phyloP scores from a whole-genome alignment of 2,329 filamentous ascomycete genomes.

The Botrytis byssoidea region DNA sequence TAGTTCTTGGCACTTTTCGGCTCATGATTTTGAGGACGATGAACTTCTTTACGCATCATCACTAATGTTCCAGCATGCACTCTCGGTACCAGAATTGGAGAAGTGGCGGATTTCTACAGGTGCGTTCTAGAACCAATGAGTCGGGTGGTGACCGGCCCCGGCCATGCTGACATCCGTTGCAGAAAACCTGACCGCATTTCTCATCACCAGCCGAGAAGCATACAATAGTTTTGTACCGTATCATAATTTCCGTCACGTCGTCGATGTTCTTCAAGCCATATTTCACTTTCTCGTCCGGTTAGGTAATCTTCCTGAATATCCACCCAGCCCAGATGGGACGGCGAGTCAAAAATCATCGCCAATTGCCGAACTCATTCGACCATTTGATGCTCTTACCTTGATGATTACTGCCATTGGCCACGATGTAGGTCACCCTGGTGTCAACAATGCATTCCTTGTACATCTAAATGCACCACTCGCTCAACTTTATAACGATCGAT shows the following conservation, averaged over 20 bases:
- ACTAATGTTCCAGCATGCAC: constrained; percentile 85
- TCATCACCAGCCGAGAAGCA: constrained; percentile 85
- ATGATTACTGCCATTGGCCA: constrained; percentile 96
- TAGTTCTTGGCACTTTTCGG: constrained; percentile 82
- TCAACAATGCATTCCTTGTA: constrained; percentile 95
- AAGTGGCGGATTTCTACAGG: constrained; percentile 76
- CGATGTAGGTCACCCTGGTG: constrained; percentile 94
- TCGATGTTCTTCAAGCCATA: constrained; percentile 91
- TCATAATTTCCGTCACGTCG: constrained; percentile 96
- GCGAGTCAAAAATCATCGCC: constrained; percentile 51
- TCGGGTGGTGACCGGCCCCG: constrained; percentile 31
- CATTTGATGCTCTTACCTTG: constrained; percentile 84
- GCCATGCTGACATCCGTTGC: constrained; percentile 44
- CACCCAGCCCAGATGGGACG: constrained; percentile 34
- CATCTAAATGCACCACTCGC: constrained; percentile 89
- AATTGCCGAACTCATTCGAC: constrained; percentile 72
- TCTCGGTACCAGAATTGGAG: constrained; percentile 77
- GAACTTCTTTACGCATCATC: constrained; percentile 84
- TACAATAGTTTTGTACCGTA: constrained; percentile 97
- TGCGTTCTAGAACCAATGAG: constrained; percentile 45
- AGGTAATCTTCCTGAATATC: constrained; percentile 70
- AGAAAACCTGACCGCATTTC: constrained; percentile 81
- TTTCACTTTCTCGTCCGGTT: constrained; percentile 87
- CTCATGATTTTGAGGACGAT: constrained; percentile 85
- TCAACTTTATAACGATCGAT: constrained; percentile 94